Evolutionary conservation across 78 protist species (phyloP).

Genomic region (Dictyostelium intermedium): DNA sequence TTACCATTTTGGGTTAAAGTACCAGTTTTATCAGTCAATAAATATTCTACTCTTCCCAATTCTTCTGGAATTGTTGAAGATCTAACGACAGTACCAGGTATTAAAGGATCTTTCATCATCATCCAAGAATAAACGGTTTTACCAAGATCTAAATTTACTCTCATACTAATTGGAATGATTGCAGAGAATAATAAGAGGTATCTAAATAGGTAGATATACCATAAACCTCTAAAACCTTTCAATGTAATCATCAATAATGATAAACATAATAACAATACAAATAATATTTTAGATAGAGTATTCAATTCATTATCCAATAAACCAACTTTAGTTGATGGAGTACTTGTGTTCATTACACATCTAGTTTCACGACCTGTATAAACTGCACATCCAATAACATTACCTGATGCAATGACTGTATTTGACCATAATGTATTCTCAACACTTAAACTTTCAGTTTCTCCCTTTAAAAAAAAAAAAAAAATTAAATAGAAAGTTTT

Average conservation of each 20-base stretch:
- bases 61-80: constrained; percentile 97
- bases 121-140: constrained; percentile 51
- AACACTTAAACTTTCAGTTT: constrained; percentile 90
- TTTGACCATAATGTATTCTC: constrained; percentile 98
- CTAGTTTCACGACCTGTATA: constrained; percentile 98
- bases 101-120: constrained; percentile 76
- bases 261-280: constrained; percentile 85
- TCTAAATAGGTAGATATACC: constrained; percentile 90
- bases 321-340: constrained; percentile 93
- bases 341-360: constrained; percentile 92
- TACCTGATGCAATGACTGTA: constrained; percentile 96
- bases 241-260: constrained; percentile 89
- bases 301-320: constrained; percentile 93
- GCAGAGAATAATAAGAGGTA: constrained; percentile 96
- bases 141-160: constrained; percentile 79
- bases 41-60: constrained; percentile 96
- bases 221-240: constrained; percentile 78
- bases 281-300: constrained; percentile 88
- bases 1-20: constrained; percentile 96
- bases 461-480: not conserved
- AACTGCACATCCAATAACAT: constrained; percentile 87
- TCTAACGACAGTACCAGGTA: constrained; percentile 90
- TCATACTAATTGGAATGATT: constrained; percentile 97
- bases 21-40: constrained; percentile 99
- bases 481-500: not conserved